Base-by-base conservation (phyloP, 495 filamentous ascomycete genomes). In the Aspergillus nanangensis region DNA sequence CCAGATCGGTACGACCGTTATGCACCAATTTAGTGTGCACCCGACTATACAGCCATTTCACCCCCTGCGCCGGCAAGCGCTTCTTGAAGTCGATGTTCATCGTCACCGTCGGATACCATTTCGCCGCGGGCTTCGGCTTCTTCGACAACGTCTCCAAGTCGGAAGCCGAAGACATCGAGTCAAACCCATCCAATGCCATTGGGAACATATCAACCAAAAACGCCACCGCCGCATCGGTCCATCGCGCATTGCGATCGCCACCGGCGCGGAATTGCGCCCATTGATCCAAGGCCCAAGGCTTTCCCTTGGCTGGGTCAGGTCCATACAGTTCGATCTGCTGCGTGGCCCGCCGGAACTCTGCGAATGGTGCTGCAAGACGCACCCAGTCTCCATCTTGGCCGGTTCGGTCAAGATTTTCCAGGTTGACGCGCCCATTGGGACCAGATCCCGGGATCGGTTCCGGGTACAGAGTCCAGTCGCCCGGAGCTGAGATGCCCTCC, bases 101-200 rank as follows among this genome's bases (percentile, higher is more conserved):
- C 17, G 84, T 71, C 13, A 93, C 63, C 3, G 87, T 94, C 0
- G 87, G 88, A 66, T 90, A 92, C 89, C 89, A 92, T 54, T 74
- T 76, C 40, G 62, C 64, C 8, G 63, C 65, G 35, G 44, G 63
- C 15, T 38, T 29, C n/a, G n/a, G 32, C 5, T 48, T 53, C 31
- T 29, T 47, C 27, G 41, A 41, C 49, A 5, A 22, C 27, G 29
- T 41, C 40, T 38, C 36, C 53, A 11, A 47, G n/a, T 50, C 58
- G 10, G 49, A 55, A 9, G 45, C 41, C 19, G 55, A 46, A 31
- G 65, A 57, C 56, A 67, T 60, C 21, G 47, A 48, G 48, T 69
- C 60, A 43, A 73, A 61, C 39, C 60, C 56, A 55, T 81, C 75
- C 29, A 83, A 50, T 27, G 76, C 72, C 67, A 75, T 72, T 15